phyloP scores from a whole-genome alignment of 78 protist species.

The Emiliania huxleyi region DNA sequence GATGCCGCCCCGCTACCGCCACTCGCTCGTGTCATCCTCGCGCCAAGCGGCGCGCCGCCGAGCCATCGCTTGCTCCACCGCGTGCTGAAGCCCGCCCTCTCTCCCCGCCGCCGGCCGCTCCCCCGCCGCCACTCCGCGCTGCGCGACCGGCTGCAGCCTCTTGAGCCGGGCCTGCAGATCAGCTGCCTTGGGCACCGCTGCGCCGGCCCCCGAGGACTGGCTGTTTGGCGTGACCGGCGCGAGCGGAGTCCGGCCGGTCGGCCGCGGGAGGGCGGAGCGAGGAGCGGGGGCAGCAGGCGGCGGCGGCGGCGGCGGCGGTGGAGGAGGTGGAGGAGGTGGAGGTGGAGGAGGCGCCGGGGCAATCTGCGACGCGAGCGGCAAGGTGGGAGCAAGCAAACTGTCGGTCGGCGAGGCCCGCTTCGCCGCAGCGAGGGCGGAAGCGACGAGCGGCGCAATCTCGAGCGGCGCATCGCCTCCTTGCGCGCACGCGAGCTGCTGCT shows the following conservation, averaged over 20 bases:
- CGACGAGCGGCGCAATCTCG: background rate
- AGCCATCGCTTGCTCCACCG: background rate
- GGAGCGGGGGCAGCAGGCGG: too few relatives aligned
- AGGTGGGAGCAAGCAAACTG: background rate
- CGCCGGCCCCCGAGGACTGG: background rate
- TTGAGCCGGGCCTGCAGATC: background rate
- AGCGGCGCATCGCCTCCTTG: background rate
- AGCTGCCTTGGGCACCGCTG: background rate
- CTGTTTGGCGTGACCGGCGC: background rate
- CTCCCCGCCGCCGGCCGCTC: background rate
- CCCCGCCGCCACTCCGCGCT: background rate
- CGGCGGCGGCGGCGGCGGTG: background rate
- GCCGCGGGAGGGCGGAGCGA: background rate
- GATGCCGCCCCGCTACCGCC: too few relatives aligned
- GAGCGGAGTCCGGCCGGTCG: background rate
- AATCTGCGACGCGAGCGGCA: background rate
- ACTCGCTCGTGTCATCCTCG: background rate
- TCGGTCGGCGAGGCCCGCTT: background rate
- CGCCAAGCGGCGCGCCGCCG: background rate
- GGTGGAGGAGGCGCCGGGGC: background rate
- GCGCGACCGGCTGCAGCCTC: background rate
- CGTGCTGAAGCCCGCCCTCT: background rate
- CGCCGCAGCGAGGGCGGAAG: background rate
- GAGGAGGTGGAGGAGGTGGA: background rate
- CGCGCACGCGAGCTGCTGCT: background rate